phyloP scores from a whole-genome alignment of 352 stramenopile genomes.

The Globisporangium paroecandrum region DNA sequence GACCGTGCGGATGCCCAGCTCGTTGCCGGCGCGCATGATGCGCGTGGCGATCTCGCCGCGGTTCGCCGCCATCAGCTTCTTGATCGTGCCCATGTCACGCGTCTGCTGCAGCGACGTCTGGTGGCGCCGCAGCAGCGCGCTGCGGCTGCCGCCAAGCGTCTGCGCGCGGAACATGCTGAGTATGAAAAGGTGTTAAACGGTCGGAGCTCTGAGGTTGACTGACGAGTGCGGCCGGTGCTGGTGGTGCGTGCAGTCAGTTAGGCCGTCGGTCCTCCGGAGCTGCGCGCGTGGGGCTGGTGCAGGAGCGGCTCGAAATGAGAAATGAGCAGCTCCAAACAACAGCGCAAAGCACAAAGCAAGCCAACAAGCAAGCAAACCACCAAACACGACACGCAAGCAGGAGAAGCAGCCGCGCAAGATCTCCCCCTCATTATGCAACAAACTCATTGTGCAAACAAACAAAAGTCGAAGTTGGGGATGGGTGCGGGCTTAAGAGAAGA shows the following conservation, averaged over 20 bases:
- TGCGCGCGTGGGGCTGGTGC: neutral
- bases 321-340: conserved; percentile 3
- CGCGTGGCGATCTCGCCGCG: conserved; percentile 97
- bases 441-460: conserved; percentile 6
- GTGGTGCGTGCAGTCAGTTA: neutral
- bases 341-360: neutral
- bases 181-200: neutral
- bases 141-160: conserved; percentile 22
- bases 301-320: conserved; percentile 6
- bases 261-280: neutral
- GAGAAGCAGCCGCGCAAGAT: conserved; percentile 9
- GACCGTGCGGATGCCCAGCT: conserved; percentile 91
- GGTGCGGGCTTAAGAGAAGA: neutral
- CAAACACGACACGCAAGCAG: neutral
- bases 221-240: neutral
- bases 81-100: conserved; percentile 80
- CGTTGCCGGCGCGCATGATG: conserved; percentile 93
- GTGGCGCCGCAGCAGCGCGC: conserved; percentile 14
- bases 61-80: conserved; percentile 97
- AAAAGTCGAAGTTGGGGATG: neutral
- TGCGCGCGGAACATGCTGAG: conserved; percentile 41
- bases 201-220: neutral
- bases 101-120: conserved; percentile 20
- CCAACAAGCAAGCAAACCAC: conserved; percentile 2
- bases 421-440: neutral